A percentile compares a stretch with the other conserved stretches of the same genome.
Evolutionary conservation across 805 yeast genomes (phyloP).

Genomic region (Metschnikowia arizonensis): DNA sequence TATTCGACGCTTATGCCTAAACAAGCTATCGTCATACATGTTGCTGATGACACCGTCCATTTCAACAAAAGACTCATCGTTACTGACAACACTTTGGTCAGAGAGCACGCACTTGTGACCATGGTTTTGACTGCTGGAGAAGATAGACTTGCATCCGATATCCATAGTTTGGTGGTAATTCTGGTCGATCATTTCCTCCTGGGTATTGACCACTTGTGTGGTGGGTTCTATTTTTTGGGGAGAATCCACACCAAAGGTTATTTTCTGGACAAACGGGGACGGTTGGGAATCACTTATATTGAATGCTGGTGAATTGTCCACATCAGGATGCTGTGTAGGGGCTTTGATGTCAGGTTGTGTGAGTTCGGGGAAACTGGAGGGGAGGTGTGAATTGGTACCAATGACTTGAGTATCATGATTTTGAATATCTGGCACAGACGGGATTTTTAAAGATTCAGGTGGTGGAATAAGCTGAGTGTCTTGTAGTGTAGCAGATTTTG

Average conservation of each 20-base stretch:
- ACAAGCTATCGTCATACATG: constrained; percentile 27
- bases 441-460: background rate
- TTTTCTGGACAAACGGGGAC: background rate
- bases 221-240: constrained; percentile 16
- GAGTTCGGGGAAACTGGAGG: constrained; percentile 2
- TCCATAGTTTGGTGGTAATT: constrained; percentile 9
- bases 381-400: background rate
- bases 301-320: background rate
- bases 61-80: constrained; percentile 15
- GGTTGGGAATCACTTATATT: background rate
- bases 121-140: constrained; percentile 20
- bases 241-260: background rate
- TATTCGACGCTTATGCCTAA: constrained; percentile 19
- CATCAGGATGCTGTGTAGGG: background rate
- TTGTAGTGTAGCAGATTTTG: too few species aligned
- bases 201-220: constrained; percentile 34
- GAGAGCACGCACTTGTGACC: constrained; percentile 6
- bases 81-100: constrained; percentile 1
- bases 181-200: constrained; percentile 19
- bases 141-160: constrained; percentile 15
- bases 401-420: background rate
- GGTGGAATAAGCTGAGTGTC: background rate
- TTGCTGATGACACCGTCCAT: constrained; percentile 16
- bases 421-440: background rate
- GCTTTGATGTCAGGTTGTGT: background rate